A percentile compares a stretch with the other conserved stretches of the same genome.
These are phyloP conservation scores for Hypsizygus ulmarius DNA, from an alignment of 1,284 basidiomycete genomes.

Conservation along the genomic window DNA sequence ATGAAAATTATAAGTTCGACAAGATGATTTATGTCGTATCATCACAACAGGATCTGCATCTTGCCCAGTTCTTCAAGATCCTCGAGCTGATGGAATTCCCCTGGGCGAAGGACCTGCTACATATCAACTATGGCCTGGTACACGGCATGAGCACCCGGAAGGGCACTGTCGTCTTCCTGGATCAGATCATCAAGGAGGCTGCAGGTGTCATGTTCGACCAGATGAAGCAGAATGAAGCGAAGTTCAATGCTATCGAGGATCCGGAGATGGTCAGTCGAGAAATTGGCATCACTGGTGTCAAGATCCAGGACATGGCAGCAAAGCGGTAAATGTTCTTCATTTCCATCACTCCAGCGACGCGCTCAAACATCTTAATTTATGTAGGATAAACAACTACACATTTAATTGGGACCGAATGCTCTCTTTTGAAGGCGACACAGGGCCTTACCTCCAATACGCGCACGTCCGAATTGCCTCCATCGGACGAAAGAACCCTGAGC, in stretches of 20 bases:
- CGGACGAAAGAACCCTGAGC: conserved; percentile 89
- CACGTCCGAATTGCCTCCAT: conserved; percentile 94
- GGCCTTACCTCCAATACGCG: conserved; percentile 94
- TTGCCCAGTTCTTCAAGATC: conserved; percentile 94
- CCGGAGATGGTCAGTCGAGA: conserved; percentile 82
- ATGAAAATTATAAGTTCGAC: conserved; percentile 91
- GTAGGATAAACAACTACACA: conserved; percentile 92
- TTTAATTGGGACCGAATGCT: conserved; percentile 97
- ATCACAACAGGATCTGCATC: conserved; percentile 93
- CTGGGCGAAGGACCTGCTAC: conserved; percentile 81
- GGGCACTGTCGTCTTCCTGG: conserved; percentile 95
- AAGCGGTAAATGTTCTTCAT: conserved; percentile 59
- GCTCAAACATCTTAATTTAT: not conserved
- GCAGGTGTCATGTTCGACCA: conserved; percentile 93
- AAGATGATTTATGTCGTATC: conserved; percentile 98
- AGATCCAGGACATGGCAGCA: conserved; percentile 97
- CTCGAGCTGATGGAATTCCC: conserved; percentile 88
- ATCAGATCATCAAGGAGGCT: conserved; percentile 93
- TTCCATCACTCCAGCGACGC: conserved; percentile 1
- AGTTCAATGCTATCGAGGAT: conserved; percentile 88
- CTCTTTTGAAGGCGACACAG: conserved; percentile 96
- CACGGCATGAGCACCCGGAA: conserved; percentile 97
- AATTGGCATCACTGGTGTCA: conserved; percentile 94
- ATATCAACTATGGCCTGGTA: conserved; percentile 92
- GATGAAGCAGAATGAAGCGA: conserved; percentile 94